Base-by-base conservation (phyloP, 495 filamentous ascomycete genomes). In the Aspergillus panamensis region DNA sequence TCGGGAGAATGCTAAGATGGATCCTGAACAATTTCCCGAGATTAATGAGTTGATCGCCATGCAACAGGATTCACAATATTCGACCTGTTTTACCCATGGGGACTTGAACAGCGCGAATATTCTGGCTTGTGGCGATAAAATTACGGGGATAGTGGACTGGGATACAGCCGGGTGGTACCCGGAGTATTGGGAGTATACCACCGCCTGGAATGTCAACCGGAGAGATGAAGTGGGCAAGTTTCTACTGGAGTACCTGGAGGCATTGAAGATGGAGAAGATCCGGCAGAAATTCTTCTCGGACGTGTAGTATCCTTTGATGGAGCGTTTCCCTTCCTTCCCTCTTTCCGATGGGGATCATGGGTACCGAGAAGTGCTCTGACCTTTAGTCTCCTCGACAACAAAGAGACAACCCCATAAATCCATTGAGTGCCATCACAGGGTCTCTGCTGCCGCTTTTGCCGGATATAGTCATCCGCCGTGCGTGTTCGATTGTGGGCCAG, bases 141-240 rank as follows among this genome's bases (percentile, higher is more conserved):
- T 80, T 29, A 64, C 66, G 13, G 72, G 67, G 19, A 69, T 82
- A 59, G 49, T 79, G 20, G 77, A 78, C 57, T 80, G 73, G 78
- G 79, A 77, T 57, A 58, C 63, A 3, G 42, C 73, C 19, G 74
- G 76, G 6, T 81, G 72, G 69, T 79, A 74, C 61, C 74, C 76
- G 7, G 56, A 64, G 17, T 79, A 80, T 62, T 79, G 77, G 77
- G 77, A 80, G 16, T 63, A 53, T 51, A 54, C 55, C 21, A 20
- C 48, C n/a, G 55, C 25, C 1, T 40, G 32, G 31, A n/a, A 37
- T 19, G 53, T 31, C 12, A 48, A 49, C 4, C 48, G 53, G 53
- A 3, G 19, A 39, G 44, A 40, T 32, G 29, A 47, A 31, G 7
- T 56, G n/a, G 32, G 8, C 44, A 16, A 30, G 12, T 39, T 49